Evolutionary conservation across 805 yeast genomes (phyloP), one percentile per base, ranked within the genome.

Genomic region (Barnettozyma sp.): DNA sequence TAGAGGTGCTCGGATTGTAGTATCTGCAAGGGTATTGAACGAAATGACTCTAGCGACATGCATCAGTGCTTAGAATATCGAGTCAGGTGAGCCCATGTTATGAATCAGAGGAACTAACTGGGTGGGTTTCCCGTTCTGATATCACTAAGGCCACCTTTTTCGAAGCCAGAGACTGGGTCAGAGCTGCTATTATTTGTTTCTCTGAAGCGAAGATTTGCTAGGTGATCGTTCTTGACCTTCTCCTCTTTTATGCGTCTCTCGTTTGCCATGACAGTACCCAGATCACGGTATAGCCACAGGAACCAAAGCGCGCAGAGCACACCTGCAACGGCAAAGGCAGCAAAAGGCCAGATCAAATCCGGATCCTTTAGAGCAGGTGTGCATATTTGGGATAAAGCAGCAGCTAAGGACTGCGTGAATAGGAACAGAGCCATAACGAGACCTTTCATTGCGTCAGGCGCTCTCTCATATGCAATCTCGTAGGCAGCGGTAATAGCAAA

Each of bases 401-500:
- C 70, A 37, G 90, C 87, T 34, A 79, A 49, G 8, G 94, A 90
- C 46, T 67, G 76, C 26, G 82, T 79, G 35, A 82, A 60, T 49
- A 82, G 65, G 64, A 77, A 81, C 31, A 64, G 40, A 6, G 78
- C 66, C 67, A 63, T 62, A 34, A 59, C 57, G 25, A 63, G 56
- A 12, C 65, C 55, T 37, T 58, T 64, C 64, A 61, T 60, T 21
- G 70, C 62, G 8, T 68, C 68, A 18, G 92, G 92, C 6, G 90
- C 88, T 62, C 82, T 78, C 19, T 85, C 77, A 60, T 79, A 82
- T 14, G 94, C 90, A 50, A 79, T 80, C 61, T 82, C 90, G 47
- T 80, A 70, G 48, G 88, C 90, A 12, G 90, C 79, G 48, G 80
- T 72, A 30, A 82, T 78, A 16, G 87, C 85, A 49, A 82, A 70